Evolutionary conservation across 2,329 filamentous ascomycete species (phyloP).

Genomic region (Chalaropsis ovoidea): DNA sequence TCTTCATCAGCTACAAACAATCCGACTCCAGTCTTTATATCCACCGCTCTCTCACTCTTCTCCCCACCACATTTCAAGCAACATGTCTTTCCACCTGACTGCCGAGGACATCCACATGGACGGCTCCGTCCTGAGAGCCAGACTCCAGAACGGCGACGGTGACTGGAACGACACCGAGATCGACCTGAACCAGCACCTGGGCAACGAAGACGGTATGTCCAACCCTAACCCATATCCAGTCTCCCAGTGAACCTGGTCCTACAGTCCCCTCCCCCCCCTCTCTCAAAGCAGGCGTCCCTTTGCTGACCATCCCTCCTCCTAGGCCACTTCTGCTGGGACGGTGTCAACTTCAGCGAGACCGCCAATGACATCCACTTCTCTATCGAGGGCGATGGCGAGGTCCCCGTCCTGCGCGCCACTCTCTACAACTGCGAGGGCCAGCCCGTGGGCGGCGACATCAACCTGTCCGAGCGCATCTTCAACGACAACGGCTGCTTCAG

Average conservation of each 20-base stretch:
- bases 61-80: not conserved
- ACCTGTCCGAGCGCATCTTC: slow-evolving; percentile 45
- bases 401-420: slow-evolving; percentile 44
- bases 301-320: slow-evolving; percentile 17
- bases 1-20: not conserved
- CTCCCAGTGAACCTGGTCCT: not conserved
- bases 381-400: slow-evolving; percentile 41
- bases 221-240: slow-evolving; percentile 27
- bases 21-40: not conserved
- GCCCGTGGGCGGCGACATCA: slow-evolving; percentile 38
- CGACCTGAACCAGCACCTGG: slow-evolving; percentile 46
- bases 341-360: slow-evolving; percentile 37
- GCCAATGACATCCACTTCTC: slow-evolving; percentile 40
- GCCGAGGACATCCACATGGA: slow-evolving; percentile 41
- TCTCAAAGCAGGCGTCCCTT: not conserved
- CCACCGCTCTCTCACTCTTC: not conserved
- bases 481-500: slow-evolving; percentile 43
- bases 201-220: slow-evolving; percentile 41
- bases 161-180: slow-evolving; percentile 38
- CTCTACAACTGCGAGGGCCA: slow-evolving; percentile 39
- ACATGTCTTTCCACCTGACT: slow-evolving; percentile 39
- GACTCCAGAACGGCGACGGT: slow-evolving; percentile 37
- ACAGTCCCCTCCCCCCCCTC: not conserved
- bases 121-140: slow-evolving; percentile 40
- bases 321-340: slow-evolving; percentile 26